phyloP scores from a whole-genome alignment of 345 rosid genomes.

The Eucalyptus victrix region DNA sequence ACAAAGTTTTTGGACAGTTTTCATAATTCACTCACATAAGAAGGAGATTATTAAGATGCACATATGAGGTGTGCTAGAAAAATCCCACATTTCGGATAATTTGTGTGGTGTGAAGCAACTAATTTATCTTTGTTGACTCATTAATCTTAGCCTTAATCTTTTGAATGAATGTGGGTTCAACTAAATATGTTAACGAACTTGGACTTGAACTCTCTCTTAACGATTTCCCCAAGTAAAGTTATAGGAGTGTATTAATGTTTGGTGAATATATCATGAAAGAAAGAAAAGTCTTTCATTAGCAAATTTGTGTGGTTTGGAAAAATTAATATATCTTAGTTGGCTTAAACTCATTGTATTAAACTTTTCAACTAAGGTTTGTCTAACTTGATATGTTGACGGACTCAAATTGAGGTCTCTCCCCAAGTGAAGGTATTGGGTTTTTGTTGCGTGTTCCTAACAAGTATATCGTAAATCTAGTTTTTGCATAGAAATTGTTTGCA shows the following conservation, averaged over 20 bases:
- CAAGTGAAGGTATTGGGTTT: not conserved
- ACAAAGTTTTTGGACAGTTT: not conserved
- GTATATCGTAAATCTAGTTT: not conserved
- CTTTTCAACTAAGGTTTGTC: not conserved
- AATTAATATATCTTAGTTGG: not conserved
- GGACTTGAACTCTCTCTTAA: not conserved
- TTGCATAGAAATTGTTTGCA: not conserved
- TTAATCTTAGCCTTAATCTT: not conserved
- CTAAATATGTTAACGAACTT: not conserved
- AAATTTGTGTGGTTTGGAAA: not conserved
- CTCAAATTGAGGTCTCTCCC: not conserved
- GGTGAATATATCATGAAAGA: not conserved
- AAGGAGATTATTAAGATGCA: not conserved
- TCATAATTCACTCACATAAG: not conserved
- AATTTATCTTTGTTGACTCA: not conserved
- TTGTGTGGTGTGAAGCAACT: not conserved
- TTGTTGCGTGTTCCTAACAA: not conserved
- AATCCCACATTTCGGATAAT: not conserved
- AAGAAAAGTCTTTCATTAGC: not conserved
- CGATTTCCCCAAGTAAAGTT: not conserved
- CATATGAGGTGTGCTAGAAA: not conserved
- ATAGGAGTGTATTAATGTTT: too few species aligned
- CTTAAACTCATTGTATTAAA: not conserved
- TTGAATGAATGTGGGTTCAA: not conserved
- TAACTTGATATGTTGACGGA: not conserved